Evolutionary conservation across 768 basidiomycete species (phyloP).

Genomic region (Fomitopsis pulvina): DNA sequence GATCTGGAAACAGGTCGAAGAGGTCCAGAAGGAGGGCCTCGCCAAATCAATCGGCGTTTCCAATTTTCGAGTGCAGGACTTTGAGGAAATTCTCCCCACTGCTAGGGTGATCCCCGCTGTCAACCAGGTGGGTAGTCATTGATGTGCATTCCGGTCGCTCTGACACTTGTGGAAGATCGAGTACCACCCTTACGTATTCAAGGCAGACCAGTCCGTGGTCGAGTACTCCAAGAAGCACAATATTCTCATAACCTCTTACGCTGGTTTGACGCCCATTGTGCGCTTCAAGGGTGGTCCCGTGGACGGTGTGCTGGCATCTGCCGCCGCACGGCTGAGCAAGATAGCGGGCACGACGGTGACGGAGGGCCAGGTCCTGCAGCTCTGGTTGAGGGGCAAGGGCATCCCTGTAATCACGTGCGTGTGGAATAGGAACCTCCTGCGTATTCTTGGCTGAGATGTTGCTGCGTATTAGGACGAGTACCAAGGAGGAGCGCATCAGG

Average conservation of each 20-base stretch:
- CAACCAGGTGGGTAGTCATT: conserved; percentile 37
- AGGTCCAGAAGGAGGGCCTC: conserved; percentile 34
- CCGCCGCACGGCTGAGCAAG: conserved; percentile 21
- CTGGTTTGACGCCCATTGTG: conserved; percentile 33
- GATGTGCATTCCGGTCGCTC: too few species aligned
- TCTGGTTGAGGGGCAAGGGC: conserved; percentile 27
- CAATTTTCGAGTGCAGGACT: conserved; percentile 40
- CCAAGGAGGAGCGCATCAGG: conserved; percentile 35
- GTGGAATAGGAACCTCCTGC: too few species aligned
- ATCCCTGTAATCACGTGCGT: conserved; percentile 28
- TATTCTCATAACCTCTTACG: conserved; percentile 35
- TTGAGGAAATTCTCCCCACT: conserved; percentile 36
- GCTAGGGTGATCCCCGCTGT: conserved; percentile 43
- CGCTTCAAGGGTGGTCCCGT: conserved; percentile 32
- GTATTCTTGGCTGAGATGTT: not conserved
- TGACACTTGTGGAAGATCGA: conserved; percentile 32
- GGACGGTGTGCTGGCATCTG: conserved; percentile 29
- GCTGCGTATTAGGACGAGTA: conserved; percentile 27
- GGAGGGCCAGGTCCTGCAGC: conserved; percentile 23
- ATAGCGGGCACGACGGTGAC: conserved; percentile 19
- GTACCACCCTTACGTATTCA: conserved; percentile 46
- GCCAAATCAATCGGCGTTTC: conserved; percentile 42
- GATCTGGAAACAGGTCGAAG: conserved; percentile 40
- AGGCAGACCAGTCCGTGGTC: conserved; percentile 31
- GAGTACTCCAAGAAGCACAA: conserved; percentile 28